Base-by-base conservation (phyloP, 2,329 filamentous ascomycete species). In the Penicillium expansum region DNA sequence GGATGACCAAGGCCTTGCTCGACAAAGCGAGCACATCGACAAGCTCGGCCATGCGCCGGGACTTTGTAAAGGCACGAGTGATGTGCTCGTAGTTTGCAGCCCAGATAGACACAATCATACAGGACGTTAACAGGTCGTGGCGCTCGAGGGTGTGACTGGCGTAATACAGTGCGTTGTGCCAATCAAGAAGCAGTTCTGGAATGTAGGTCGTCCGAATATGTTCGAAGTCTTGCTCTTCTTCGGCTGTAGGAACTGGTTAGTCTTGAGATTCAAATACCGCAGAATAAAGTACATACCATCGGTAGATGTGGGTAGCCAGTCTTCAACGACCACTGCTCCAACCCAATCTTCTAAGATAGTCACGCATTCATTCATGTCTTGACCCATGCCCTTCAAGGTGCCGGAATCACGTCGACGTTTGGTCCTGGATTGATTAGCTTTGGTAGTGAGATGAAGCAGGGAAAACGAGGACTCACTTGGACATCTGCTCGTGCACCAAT, bases 41-140 rank as follows among this genome's bases (percentile, higher is more conserved):
- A 39, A 94, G 78, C 76, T 93, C 90, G 67, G 84, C 83, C 85
- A 93, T 88, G 45, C 88, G 83, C 32, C 82, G 82, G 3, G 85
- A 82, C 53, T 82, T 80, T 53, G 86, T 74, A 64, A 94, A 89
- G 43, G 84, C 82, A 24, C 79, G 75, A 1, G 87, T 84, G 39
- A 93, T 74, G 63, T 88, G 86, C 24, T 86, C 86, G 58, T 82
- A 83, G 62, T 86, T 84, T 55, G 88, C 86, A 2, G 93, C 91
- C 49, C 96, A 83, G 2, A 86, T 86, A 1, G 91, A 87, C 16
- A 99, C 79, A 57, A 96, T 90, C 89, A 99, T 93, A 67, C 88
- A 90, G 69, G 93, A 87, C 27, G 94, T 82, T 18, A 96, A 80
- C 62, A 88, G 84, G 57, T 93, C 90, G 42, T 91, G 57, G n/a